Conservation (phyloP, 257 asterid species). For the Fraxinus pennsylvanica region DNA sequence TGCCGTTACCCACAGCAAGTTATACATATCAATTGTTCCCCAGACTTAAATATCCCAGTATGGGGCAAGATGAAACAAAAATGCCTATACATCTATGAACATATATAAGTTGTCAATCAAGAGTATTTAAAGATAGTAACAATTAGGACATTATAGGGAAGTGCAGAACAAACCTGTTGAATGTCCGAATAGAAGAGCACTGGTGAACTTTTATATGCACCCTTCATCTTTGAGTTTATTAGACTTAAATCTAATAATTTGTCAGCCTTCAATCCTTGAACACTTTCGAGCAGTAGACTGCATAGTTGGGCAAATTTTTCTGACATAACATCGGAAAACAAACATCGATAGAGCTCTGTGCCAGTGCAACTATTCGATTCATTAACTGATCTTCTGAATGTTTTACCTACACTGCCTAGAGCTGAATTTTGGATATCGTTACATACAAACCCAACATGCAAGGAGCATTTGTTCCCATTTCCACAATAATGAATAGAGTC, state of each 20-base stretch:
- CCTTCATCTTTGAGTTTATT: conserved; percentile 70
- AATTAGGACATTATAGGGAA: conserved; percentile 10
- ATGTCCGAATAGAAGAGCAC: conserved; percentile 65
- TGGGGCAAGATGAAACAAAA: conserved; percentile 5
- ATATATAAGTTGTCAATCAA: not conserved
- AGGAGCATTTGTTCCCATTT: conserved; percentile 37
- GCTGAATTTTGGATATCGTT: conserved; percentile 30
- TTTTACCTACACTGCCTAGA: conserved; percentile 24
- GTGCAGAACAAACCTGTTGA: conserved; percentile 57
- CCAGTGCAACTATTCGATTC: conserved; percentile 33
- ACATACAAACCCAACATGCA: conserved; percentile 27
- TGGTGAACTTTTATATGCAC: conserved; percentile 68
- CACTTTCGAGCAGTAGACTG: conserved; percentile 51
- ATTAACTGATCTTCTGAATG: conserved; percentile 37
- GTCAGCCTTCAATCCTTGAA: conserved; percentile 56
- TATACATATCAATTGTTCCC: not conserved
- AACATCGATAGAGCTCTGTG: conserved; percentile 49
- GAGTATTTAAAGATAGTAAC: not conserved
- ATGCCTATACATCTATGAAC: not conserved
- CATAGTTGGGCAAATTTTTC: conserved; percentile 66
- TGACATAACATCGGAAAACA: conserved; percentile 52
- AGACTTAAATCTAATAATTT: conserved; percentile 54
- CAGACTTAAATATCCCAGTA: not conserved
- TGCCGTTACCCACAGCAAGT: not conserved
- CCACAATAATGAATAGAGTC: conserved; percentile 50